Evolutionary conservation across 2,329 filamentous ascomycete species (phyloP).

Genomic region (Botrytis cinerea): DNA sequence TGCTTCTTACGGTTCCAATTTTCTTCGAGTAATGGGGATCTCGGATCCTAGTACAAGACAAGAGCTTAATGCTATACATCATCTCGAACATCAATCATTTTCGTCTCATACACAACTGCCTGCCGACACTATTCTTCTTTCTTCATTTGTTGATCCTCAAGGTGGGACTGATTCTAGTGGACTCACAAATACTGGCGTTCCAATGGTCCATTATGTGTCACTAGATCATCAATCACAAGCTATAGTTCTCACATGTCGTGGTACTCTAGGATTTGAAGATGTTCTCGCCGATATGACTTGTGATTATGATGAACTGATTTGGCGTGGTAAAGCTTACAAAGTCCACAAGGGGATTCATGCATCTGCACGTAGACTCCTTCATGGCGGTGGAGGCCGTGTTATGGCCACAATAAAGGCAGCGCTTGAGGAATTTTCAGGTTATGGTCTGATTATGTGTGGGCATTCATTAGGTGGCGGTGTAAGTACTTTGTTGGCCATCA

Average conservation of each 20-base stretch:
- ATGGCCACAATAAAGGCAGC: slow-evolving; percentile 55
- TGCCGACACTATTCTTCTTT: slow-evolving; percentile 57
- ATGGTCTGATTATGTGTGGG: slow-evolving; percentile 57
- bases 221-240: slow-evolving; percentile 59
- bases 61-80: slow-evolving; percentile 45
- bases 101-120: slow-evolving; percentile 62
- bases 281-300: slow-evolving; percentile 60
- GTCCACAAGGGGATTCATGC: slow-evolving; percentile 60
- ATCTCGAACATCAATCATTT: slow-evolving; percentile 64
- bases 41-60: slow-evolving; percentile 47
- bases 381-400: slow-evolving; percentile 51
- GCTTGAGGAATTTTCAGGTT: slow-evolving; percentile 55
- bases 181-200: slow-evolving; percentile 53
- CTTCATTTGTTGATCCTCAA: slow-evolving; percentile 57
- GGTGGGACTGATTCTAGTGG: slow-evolving; percentile 54
- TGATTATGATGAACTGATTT: slow-evolving; percentile 53
- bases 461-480: slow-evolving; percentile 58
- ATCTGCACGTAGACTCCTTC: slow-evolving; percentile 53
- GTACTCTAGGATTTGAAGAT: slow-evolving; percentile 59
- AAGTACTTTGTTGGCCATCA: slow-evolving; percentile 55
- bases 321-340: slow-evolving; percentile 54
- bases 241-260: slow-evolving; percentile 55
- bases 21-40: slow-evolving; percentile 65
- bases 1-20: slow-evolving; percentile 64
- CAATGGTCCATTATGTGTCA: slow-evolving; percentile 58